Conservation (phyloP, 2,329 filamentous ascomycete genomes). For the Aureobasidium mangrovei region DNA sequence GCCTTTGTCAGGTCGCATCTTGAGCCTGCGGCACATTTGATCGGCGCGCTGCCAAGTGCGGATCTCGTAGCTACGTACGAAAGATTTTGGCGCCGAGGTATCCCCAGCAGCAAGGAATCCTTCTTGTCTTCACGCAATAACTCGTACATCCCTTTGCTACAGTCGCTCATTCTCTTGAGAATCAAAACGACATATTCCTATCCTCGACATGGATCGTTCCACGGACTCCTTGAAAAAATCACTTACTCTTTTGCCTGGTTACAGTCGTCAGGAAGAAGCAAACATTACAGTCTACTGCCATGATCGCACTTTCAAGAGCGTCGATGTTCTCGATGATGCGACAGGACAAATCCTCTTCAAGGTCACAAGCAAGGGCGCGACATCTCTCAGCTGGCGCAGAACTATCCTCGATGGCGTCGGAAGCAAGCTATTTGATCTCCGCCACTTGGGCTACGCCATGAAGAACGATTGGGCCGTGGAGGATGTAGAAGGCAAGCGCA, state of each 20-base stretch:
- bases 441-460: slow-evolving; percentile 2
- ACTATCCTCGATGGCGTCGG: neutral
- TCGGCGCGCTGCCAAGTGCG: too few species aligned
- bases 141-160: too few species aligned
- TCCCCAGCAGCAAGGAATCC: too few species aligned
- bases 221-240: neutral
- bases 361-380: neutral
- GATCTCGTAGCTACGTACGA: too few species aligned
- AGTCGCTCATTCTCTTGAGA: too few species aligned
- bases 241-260: neutral
- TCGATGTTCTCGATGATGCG: neutral
- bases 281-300: neutral
- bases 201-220: neutral
- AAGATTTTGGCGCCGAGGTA: too few species aligned
- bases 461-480: slow-evolving; percentile 2
- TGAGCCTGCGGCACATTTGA: too few species aligned
- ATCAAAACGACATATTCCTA: neutral
- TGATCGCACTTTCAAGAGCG: neutral
- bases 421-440: neutral
- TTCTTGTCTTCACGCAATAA: too few species aligned
- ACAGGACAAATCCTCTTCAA: neutral
- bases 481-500: neutral
- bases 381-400: slow-evolving; percentile 1
- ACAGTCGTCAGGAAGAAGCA: neutral
- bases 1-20: too few species aligned